Conservation (phyloP, 2,329 filamentous ascomycete genomes). For the Stemphylium beticola region DNA sequence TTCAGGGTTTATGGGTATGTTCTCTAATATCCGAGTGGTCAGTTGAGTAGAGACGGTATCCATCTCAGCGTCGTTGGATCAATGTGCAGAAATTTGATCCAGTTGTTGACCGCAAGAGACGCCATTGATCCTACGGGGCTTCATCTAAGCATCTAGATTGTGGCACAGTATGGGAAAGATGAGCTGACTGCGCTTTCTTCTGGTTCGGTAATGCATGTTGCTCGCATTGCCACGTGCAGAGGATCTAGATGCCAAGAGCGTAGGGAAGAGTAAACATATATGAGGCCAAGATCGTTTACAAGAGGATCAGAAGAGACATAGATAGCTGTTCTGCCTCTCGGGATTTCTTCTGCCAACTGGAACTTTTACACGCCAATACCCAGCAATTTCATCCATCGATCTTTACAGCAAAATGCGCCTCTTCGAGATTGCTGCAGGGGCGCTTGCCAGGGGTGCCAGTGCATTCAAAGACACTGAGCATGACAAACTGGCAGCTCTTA, state of each 20-base stretch:
- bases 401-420: background rate
- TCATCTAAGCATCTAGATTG: background rate
- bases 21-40: background rate
- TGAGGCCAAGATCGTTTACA: background rate
- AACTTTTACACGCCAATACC: background rate
- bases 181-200: background rate
- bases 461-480: background rate
- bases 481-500: background rate
- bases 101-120: background rate
- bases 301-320: background rate
- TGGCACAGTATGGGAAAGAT: background rate
- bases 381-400: background rate
- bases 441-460: background rate
- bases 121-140: background rate
- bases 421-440: background rate
- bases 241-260: background rate
- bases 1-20: background rate
- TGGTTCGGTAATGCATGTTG: background rate
- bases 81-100: background rate
- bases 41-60: background rate
- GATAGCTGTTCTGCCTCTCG: background rate
- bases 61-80: background rate
- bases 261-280: background rate
- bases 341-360: background rate
- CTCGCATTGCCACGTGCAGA: background rate